Evolutionary conservation across 2,329 filamentous ascomycete genomes (phyloP), one percentile per base, ranked within the genome.

Genomic region (Gnomoniopsis smithogilvyi): DNA sequence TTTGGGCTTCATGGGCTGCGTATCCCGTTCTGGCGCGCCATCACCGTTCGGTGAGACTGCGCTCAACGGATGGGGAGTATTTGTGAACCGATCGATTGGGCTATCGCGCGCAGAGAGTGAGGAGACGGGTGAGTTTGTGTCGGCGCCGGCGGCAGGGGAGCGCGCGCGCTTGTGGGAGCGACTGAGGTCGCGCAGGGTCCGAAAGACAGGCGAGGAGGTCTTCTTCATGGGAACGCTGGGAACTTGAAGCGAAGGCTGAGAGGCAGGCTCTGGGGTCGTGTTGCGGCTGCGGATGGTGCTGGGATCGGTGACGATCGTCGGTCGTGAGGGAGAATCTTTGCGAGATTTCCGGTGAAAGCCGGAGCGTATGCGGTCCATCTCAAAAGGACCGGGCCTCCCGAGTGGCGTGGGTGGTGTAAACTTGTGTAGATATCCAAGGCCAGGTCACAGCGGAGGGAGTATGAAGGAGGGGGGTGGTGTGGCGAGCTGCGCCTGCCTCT

Each of bases 141-240:
- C 58, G 22, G 66, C 64, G 19, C 64, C 64, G 3, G 68, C 62
- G 10, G 66, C 63, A 10, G 73, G 73, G 19, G 80, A 80, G 54
- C 75, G 74, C 59, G 77, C 76, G 66, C 80, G 77, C 70, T 82
- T 82, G 56, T 75, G 71, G 24, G 77, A 73, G 56, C 73, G 70
- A 56, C 76, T 74, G 54, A 81, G 71, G 38, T 62, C 60, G 54
- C 77, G 74, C 59, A 81, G 72, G 62, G 71, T 73, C 45, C 76
- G 75, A 53, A 82, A 79, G 45, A 78, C 69, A 19, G 74, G 72
- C 14, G 62, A 56, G 49, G 62, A 58, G 54, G 64, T 60, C 46
- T 62, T 60, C 41, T 61, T 58, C 54, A 33, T 47, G 48, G 58
- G 51, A 48, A 62, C 34, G 61, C 34, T n/a, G 45, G 56, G 55